Evolutionary conservation across 2,329 filamentous ascomycete genomes (phyloP), one percentile per base, ranked within the genome.

Genomic region (Beauveria sp.): DNA sequence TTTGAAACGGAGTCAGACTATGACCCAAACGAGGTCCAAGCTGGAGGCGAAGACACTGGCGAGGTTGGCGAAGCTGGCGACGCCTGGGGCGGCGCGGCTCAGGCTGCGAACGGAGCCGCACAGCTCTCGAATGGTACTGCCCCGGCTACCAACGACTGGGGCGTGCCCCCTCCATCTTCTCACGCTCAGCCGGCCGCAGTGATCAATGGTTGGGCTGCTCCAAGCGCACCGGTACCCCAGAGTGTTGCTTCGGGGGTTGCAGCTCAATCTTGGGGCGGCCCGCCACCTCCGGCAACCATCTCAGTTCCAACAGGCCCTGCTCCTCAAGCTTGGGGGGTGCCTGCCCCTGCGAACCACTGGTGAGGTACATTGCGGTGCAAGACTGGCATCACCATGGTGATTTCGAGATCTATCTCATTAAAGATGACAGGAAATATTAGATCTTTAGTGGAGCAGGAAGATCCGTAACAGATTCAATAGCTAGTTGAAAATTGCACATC

Each of bases 1-100:
- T 84, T 84, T 53, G 83, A 85, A 67, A 79, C 79, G 0, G 82
- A 83, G 57, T 82, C 79, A 0, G 81, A 83, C 65, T 83, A 77
- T 43, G 81, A 83, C 52, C 74, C 72, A 1, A 68, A 73, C 20
- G 73, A 74, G 22, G 65, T 70, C 18, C 34, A 59, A 51, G 26
- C 6, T 24, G 49, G 28, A 16, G 71, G 69, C 18, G 73, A 69
- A 8, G 67, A 66, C 20, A 69, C 65, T 18, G 66, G 60, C n/a
- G 63, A 64, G 26, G 64, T 65, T 18, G 66, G 60, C n/a, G 62
- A 64, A 26, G 64, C 42, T 26, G 70, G 66, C 12, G 67, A 62
- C 18, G 65, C 49, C 46, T 58, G 54, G 49, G 66, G 64, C 24
- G 57, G 57, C 38, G 61, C 38, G 12, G 56, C 40, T 43, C 52